Conservation (phyloP, 768 basidiomycete genomes). For the Mrakia blollopis region DNA sequence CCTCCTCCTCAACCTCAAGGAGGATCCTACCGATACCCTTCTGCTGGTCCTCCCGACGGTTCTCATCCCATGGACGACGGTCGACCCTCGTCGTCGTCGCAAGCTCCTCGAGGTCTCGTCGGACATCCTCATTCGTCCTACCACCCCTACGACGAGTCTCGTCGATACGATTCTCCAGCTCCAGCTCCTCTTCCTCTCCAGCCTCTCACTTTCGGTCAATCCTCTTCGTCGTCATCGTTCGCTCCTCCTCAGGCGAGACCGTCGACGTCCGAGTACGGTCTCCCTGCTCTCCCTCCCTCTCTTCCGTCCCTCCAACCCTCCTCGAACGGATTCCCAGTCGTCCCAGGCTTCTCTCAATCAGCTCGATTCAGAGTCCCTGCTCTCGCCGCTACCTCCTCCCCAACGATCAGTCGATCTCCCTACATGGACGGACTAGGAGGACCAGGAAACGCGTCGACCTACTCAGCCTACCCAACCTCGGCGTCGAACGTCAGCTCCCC, state of each 20-base stretch:
- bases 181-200: constrained; percentile 21
- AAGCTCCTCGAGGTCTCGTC: not conserved
- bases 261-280: no score
- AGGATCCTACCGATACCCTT: not conserved
- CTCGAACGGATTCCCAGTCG: not conserved
- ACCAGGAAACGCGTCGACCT: not conserved
- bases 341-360: constrained; percentile 5
- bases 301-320: not conserved
- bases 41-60: not conserved
- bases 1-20: not conserved
- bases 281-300: not conserved
- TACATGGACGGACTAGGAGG: not conserved
- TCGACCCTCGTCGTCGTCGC: not conserved
- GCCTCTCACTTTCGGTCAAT: constrained; percentile 27
- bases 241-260: not conserved
- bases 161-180: not conserved
- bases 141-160: not conserved
- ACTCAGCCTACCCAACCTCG: not conserved
- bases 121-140: not conserved
- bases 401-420: not conserved
- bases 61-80: not conserved
- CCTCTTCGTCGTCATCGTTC: not conserved
- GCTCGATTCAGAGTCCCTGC: not conserved
- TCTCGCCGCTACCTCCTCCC: not conserved
- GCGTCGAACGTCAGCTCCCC: not conserved